Evolutionary conservation across 805 yeast species (phyloP).

Genomic region (Wickerhamomyces subpelliculosus): DNA sequence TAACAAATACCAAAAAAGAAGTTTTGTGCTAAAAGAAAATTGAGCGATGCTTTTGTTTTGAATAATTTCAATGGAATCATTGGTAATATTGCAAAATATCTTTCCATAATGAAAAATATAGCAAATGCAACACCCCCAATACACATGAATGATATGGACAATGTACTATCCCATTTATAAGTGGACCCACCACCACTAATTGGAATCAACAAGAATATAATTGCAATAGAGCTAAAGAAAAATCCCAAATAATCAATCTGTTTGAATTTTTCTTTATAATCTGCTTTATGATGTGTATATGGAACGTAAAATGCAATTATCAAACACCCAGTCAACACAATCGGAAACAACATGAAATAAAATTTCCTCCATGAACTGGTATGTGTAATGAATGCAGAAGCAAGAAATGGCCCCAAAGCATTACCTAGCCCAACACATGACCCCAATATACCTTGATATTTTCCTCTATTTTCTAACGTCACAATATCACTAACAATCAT

Average conservation of each 20-base stretch:
- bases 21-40: conserved; percentile 26
- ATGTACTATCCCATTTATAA: conserved; percentile 37
- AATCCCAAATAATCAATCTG: conserved; percentile 44
- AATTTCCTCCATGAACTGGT: conserved; percentile 39
- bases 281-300: not conserved
- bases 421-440: conserved; percentile 43
- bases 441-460: conserved; percentile 50
- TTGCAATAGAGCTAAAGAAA: conserved; percentile 35
- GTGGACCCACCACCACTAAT: conserved; percentile 50
- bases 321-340: conserved; percentile 11
- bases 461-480: conserved; percentile 46
- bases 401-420: conserved; percentile 35
- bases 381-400: conserved; percentile 33
- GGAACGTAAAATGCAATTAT: not conserved
- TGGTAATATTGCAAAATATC: conserved; percentile 40
- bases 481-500: conserved; percentile 49
- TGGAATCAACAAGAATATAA: conserved; percentile 42
- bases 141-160: conserved; percentile 24
- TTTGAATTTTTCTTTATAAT: not conserved
- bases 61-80: conserved; percentile 45
- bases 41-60: conserved; percentile 8
- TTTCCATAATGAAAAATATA: conserved; percentile 38
- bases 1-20: conserved; percentile 44
- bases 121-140: conserved; percentile 29
- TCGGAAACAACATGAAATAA: conserved; percentile 31